Conservation (phyloP, 2,329 filamentous ascomycete genomes). For the Amphichorda felina region DNA sequence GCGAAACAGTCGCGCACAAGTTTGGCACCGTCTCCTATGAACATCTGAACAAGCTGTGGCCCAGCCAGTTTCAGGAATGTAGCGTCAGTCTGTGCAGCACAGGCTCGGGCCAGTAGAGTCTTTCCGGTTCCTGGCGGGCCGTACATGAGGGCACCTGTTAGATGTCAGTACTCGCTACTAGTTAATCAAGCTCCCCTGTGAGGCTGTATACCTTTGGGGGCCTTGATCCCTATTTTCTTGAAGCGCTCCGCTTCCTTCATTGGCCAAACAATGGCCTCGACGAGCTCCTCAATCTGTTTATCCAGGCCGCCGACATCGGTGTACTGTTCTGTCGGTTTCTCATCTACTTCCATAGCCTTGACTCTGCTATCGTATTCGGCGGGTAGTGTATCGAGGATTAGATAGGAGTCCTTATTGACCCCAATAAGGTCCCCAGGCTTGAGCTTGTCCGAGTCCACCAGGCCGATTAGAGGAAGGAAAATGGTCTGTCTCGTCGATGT, state of each 20-base stretch:
- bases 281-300: conserved; percentile 98
- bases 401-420: conserved; percentile 98
- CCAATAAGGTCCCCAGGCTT: conserved; percentile 96
- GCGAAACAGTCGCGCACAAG: conserved; percentile 96
- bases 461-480: conserved; percentile 90
- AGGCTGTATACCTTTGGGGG: conserved; percentile 70
- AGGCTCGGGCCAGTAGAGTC: conserved; percentile 86
- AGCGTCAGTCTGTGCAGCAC: conserved; percentile 93
- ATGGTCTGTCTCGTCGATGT: conserved; percentile 97
- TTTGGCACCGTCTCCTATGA: conserved; percentile 97
- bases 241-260: conserved; percentile 99
- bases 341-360: conserved; percentile 99
- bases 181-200: conserved; percentile 72
- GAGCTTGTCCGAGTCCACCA: conserved; percentile 89
- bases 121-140: conserved; percentile 85
- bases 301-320: conserved; percentile 93
- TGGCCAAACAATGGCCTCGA: conserved; percentile 97
- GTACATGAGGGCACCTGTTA: conserved; percentile 88
- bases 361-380: conserved; percentile 98
- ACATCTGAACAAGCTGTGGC: conserved; percentile 98
- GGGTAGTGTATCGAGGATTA: conserved; percentile 90
- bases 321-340: conserved; percentile 99
- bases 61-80: conserved; percentile 98
- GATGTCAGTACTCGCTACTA: conserved; percentile 44
- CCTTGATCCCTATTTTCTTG: conserved; percentile 99